Evolutionary conservation across 2,329 filamentous ascomycete genomes (phyloP), one percentile per base, ranked within the genome.

Genomic region (Celoporthe dispersa): DNA sequence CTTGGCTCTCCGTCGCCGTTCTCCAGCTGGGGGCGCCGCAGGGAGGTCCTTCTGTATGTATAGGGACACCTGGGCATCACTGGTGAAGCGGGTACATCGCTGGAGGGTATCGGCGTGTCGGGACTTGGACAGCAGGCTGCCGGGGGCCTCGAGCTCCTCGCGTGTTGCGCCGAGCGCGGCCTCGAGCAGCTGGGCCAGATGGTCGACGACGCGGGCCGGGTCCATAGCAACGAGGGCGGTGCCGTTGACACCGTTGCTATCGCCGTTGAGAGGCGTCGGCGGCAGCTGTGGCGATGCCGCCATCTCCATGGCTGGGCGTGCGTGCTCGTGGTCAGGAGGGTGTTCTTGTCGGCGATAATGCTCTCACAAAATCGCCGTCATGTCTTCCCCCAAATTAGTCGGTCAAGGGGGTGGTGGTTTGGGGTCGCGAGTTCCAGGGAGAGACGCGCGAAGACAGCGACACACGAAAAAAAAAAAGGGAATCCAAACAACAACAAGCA

Each of bases 31-130:
- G n/a, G 87, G 84, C 16, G 85, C 84, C 73, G 86, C 83, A 67
- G 87, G 82, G 73, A 91, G 79, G 78, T 95, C 93, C 82, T 98
- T 97, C 79, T 96, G 92, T 73, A 98, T 91, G 81, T 98, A 98
- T 73, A 99, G 85, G 68, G 92, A 94, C 73, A 91, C 90, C 82
- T 97, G 94, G 70, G 92, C 87, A 81, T 99, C 97, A 72, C 90
- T 90, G 70, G 94, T 94, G 81, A 98, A 98, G 76, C 94, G 91
- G 74, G 90, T 90, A 81, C 95, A 98, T 83, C 94, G 89, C 78
- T 94, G 90, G 69, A 97, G 83, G 8, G 96, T 98, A 76, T 98
- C 95, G 67, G 86, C 83, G 75, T 93, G 88, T 75, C 87, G 88
- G 69, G 85, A 81, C 76, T 90, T 86, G 70, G 94, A 94, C 72